These are phyloP conservation scores for Cryptococcus depauperatus DNA, from an alignment of 1,284 basidiomycete genomes.

Conservation along the genomic window DNA sequence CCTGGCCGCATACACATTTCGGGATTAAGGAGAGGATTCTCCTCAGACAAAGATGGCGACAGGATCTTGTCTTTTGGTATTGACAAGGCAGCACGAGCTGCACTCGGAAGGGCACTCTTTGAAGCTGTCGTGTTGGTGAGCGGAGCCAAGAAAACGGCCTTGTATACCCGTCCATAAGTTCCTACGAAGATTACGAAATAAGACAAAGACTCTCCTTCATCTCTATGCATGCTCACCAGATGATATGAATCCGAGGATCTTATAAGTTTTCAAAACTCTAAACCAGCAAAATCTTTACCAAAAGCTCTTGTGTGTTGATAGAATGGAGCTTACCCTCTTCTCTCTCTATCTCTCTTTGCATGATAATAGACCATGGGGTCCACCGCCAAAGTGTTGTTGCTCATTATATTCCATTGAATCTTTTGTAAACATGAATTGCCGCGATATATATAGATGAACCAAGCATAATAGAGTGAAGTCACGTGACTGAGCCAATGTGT, in stretches of 20 bases:
- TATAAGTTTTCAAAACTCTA: slow-evolving; percentile 71
- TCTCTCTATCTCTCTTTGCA: slow-evolving; percentile 61
- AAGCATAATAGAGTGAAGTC: too few relatives aligned
- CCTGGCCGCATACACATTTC: slow-evolving; percentile 50
- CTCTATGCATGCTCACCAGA: slow-evolving; percentile 47
- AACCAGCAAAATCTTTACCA: not conserved
- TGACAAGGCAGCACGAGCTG: slow-evolving; percentile 29
- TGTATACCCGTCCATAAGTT: slow-evolving; percentile 97
- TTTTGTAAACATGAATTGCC: too few relatives aligned
- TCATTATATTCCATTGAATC: too few relatives aligned
- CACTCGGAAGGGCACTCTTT: slow-evolving; percentile 18
- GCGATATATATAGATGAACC: too few relatives aligned
- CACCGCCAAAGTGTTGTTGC: too few relatives aligned
- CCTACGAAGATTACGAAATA: slow-evolving; percentile 50
- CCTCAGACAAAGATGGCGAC: slow-evolving; percentile 9
- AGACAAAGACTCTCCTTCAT: not conserved
- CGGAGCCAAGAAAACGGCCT: slow-evolving; percentile 56
- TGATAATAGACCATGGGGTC: slow-evolving; percentile 71
- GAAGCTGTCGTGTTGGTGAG: slow-evolving; percentile 17
- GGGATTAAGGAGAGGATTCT: slow-evolving; percentile 32
- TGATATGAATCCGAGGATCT: slow-evolving; percentile 92
- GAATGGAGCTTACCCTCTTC: slow-evolving; percentile 47
- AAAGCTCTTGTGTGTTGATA: not conserved
- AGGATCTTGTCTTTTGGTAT: slow-evolving; percentile 16
- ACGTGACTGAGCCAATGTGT: too few relatives aligned